These are phyloP conservation scores for Lachnellula cervina DNA, from an alignment of 2,329 filamentous ascomycete genomes.

Conservation along the genomic window DNA sequence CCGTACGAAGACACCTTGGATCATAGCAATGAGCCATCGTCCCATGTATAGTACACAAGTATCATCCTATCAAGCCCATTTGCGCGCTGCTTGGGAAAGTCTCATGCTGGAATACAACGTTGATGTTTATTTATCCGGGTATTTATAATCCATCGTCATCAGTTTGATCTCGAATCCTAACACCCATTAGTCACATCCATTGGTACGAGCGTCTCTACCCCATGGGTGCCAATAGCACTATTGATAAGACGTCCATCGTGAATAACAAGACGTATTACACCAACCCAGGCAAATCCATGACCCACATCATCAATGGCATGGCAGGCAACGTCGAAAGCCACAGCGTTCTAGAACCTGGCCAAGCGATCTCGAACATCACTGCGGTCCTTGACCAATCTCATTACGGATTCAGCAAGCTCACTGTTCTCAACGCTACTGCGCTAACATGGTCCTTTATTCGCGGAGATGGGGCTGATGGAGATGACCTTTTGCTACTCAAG, in stretches of 20 bases:
- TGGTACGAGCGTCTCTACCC: conserved; percentile 48
- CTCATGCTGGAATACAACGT: conserved; percentile 41
- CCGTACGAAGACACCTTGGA: conserved; percentile 28
- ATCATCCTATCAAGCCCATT: conserved; percentile 39
- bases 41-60: conserved; percentile 42
- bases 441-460: conserved; percentile 43
- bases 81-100: conserved; percentile 42
- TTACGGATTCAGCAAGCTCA: conserved; percentile 46
- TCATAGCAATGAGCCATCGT: conserved; percentile 25
- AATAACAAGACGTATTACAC: conserved; percentile 45
- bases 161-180: neutral
- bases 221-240: conserved; percentile 46
- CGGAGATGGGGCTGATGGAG: conserved; percentile 38
- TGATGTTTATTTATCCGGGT: conserved; percentile 41
- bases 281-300: conserved; percentile 44
- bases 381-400: conserved; percentile 40
- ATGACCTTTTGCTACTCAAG: conserved; percentile 36
- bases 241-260: conserved; percentile 50
- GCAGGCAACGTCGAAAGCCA: conserved; percentile 50
- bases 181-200: conserved; percentile 37
- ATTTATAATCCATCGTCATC: neutral
- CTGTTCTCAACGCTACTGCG: conserved; percentile 36
- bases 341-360: conserved; percentile 33
- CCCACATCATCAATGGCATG: conserved; percentile 48
- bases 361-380: conserved; percentile 38